phyloP scores from a whole-genome alignment of 1,139 yeast genomes.

The Suhomyces bribrorum region DNA sequence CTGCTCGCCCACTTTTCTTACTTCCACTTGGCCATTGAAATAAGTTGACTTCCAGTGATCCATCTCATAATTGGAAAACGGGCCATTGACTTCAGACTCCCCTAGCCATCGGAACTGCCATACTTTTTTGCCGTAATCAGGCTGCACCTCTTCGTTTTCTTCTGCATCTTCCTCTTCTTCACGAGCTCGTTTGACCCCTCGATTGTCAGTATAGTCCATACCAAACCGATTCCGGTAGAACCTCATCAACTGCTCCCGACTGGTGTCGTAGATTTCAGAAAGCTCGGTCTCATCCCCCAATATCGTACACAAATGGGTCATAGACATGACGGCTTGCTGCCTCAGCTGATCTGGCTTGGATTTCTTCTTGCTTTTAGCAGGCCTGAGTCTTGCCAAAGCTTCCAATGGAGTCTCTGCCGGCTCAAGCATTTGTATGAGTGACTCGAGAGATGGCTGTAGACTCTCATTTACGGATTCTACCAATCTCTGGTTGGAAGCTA shows the following conservation, averaged over 20 bases:
- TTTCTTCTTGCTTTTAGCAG: conserved; percentile 25
- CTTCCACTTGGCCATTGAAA: conserved; percentile 53
- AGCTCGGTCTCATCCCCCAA: conserved; percentile 43
- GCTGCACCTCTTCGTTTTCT: conserved; percentile 11
- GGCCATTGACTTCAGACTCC: conserved; percentile 55
- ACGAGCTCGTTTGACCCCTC: conserved; percentile 12
- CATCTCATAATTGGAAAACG: conserved; percentile 58
- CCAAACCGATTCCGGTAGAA: conserved; percentile 55
- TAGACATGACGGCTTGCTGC: conserved; percentile 30
- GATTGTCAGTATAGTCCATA: conserved; percentile 20
- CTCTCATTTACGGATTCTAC: conserved; percentile 13
- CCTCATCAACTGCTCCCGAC: conserved; percentile 62
- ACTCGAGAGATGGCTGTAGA: conserved; percentile 29
- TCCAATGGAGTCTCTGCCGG: conserved; percentile 70
- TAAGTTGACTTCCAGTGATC: conserved; percentile 58
- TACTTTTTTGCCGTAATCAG: conserved; percentile 33
- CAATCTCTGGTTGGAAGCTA: conserved; percentile 5
- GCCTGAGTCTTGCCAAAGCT: conserved; percentile 50
- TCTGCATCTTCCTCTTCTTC: conserved; percentile 4
- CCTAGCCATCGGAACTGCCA: conserved; percentile 70
- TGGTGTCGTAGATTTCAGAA: conserved; percentile 52
- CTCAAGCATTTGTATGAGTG: conserved; percentile 46
- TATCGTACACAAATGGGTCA: conserved; percentile 55
- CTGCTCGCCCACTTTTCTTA: conserved; percentile 36
- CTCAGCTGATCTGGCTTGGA: conserved; percentile 14